Conservation (phyloP, 2,329 filamentous ascomycete genomes). For the Sclerotinia glacialis region DNA sequence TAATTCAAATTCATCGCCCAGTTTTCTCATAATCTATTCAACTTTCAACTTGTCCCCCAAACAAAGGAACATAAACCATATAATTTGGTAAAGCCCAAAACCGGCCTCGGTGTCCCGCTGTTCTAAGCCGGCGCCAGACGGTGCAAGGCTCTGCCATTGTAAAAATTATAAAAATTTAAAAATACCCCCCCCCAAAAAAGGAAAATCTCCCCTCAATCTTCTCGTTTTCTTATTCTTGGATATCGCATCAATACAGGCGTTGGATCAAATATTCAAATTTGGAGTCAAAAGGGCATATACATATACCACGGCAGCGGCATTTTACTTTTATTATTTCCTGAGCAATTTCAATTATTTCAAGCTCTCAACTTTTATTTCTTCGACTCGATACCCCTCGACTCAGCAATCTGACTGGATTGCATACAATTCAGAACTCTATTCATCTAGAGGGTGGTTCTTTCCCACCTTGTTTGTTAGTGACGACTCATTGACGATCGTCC, state of each 20-base stretch:
- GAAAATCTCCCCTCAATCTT: conserved; percentile 25
- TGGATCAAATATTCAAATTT: conserved; percentile 23
- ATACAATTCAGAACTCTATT: conserved; percentile 30
- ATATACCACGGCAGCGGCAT: conserved; percentile 35
- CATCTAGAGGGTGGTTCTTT: conserved; percentile 34
- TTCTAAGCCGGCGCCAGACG: conserved; percentile 39
- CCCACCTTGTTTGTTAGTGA: conserved; percentile 19
- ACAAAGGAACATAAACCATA: conserved; percentile 28
- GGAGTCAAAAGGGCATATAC: conserved; percentile 34
- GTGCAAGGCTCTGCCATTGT: conserved; percentile 38
- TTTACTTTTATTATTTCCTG: conserved; percentile 22
- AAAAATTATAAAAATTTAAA: not conserved
- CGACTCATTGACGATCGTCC: conserved; percentile 32
- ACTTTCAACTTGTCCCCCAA: conserved; percentile 26
- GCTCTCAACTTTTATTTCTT: conserved; percentile 26
- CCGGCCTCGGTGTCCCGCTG: conserved; percentile 38
- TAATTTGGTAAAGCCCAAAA: conserved; percentile 38
- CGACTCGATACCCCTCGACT: conserved; percentile 40
- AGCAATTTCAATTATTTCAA: conserved; percentile 7
- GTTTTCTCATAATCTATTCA: conserved; percentile 22
- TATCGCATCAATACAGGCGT: conserved; percentile 37
- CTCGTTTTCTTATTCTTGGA: conserved; percentile 28
- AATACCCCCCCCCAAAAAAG: not conserved
- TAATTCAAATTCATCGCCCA: conserved; percentile 32
- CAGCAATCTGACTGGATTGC: conserved; percentile 38